A percentile compares a stretch with the other conserved stretches of the same genome.
Conservation (phyloP, 2,329 filamentous ascomycete genomes). For the Penicillium sp. region DNA sequence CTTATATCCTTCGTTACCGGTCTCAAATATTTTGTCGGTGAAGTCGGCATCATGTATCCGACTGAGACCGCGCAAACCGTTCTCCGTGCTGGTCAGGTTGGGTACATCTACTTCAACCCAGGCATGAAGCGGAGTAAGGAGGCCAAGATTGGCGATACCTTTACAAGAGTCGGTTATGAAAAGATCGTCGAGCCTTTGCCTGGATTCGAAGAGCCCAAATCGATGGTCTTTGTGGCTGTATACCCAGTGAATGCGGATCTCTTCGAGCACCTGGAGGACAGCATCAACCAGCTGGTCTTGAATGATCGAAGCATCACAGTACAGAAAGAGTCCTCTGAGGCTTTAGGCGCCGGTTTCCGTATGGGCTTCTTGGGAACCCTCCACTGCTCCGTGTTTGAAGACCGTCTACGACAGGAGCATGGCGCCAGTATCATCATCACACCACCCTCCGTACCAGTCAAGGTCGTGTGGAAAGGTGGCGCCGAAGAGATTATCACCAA, state of each 20-base stretch:
- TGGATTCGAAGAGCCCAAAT: conserved; percentile 94
- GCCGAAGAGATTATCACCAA: conserved; percentile 77
- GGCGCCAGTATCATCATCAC: conserved; percentile 95
- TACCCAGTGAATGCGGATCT: conserved; percentile 91
- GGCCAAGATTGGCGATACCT: conserved; percentile 94
- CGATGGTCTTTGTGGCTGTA: conserved; percentile 98
- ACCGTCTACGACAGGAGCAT: conserved; percentile 89
- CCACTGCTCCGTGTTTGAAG: conserved; percentile 98
- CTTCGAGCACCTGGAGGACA: conserved; percentile 84
- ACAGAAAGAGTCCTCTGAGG: conserved; percentile 91
- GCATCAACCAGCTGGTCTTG: conserved; percentile 86
- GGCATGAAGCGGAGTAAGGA: conserved; percentile 97
- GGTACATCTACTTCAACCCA: conserved; percentile 95
- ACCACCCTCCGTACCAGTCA: conserved; percentile 90
- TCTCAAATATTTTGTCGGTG: conserved; percentile 86
- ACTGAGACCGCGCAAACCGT: conserved; percentile 76
- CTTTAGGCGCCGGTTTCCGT: conserved; percentile 89
- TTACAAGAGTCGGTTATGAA: conserved; percentile 77
- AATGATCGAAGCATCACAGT: conserved; percentile 95
- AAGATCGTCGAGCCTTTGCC: conserved; percentile 75
- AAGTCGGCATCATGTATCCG: conserved; percentile 96
- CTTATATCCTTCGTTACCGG: conserved; percentile 87
- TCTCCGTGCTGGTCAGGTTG: conserved; percentile 88
- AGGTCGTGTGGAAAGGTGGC: conserved; percentile 76
- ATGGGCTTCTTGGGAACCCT: conserved; percentile 94